A percentile compares a stretch with the other conserved stretches of the same genome.
These are phyloP conservation scores for Lactarius akahatsu DNA, from an alignment of 768 basidiomycete species.

Conservation along the genomic window DNA sequence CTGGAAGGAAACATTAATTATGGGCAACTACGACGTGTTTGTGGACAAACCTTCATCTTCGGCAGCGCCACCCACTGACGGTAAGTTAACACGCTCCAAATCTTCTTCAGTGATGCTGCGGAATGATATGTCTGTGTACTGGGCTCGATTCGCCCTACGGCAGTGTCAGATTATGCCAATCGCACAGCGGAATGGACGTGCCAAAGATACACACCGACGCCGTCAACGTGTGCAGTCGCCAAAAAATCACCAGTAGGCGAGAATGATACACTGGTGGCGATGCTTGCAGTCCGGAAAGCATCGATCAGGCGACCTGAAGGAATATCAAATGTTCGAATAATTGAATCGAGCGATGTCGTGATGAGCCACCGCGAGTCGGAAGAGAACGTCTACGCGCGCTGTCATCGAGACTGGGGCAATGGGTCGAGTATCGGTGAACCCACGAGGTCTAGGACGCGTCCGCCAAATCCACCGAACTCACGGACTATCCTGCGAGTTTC, in stretches of 20 bases:
- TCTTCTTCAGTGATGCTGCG: slow-evolving; percentile 77
- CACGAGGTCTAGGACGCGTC: slow-evolving; percentile 87
- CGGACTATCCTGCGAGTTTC: slow-evolving; percentile 87
- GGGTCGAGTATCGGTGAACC: slow-evolving; percentile 33
- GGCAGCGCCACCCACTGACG: slow-evolving; percentile 76
- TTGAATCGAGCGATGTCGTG: slow-evolving; percentile 82
- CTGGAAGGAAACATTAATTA: slow-evolving; percentile 38
- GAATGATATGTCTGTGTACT: slow-evolving; percentile 84
- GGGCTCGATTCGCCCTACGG: slow-evolving; percentile 89
- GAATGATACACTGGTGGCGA: slow-evolving; percentile 88
- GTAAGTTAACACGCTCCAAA: slow-evolving; percentile 65
- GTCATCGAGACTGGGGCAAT: neutral
- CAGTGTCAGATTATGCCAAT: slow-evolving; percentile 16
- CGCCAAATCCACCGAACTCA: slow-evolving; percentile 81
- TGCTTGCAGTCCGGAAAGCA: slow-evolving; percentile 81
- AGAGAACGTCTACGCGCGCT: slow-evolving; percentile 72
- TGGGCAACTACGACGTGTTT: slow-evolving; percentile 15
- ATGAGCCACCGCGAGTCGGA: slow-evolving; percentile 95
- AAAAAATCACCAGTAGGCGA: slow-evolving; percentile 96
- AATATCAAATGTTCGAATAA: slow-evolving; percentile 93
- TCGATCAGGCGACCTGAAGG: slow-evolving; percentile 92
- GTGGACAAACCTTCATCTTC: slow-evolving; percentile 73
- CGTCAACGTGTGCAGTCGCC: slow-evolving; percentile 92
- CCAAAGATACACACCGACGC: slow-evolving; percentile 95
- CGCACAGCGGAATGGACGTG: slow-evolving; percentile 35